These are phyloP conservation scores for Crithidia acanthocephali DNA, from an alignment of 208 protist species.

Conservation along the genomic window DNA sequence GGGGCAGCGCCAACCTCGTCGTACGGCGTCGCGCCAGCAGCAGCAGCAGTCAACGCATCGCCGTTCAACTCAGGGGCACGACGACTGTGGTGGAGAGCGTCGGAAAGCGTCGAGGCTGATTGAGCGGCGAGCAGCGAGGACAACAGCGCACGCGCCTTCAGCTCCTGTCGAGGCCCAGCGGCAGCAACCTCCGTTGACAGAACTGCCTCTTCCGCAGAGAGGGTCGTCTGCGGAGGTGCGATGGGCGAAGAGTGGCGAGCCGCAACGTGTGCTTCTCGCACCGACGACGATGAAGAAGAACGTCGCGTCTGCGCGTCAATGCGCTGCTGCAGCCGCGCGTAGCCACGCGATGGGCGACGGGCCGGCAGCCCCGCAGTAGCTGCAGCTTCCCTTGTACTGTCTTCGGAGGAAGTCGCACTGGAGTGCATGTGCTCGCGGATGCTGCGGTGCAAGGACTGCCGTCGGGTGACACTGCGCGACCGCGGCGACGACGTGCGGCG, in stretches of 20 bases:
- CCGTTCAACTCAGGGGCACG: no score
- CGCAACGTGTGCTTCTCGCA: background rate
- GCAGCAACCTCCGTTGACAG: background rate
- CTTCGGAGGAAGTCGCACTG: background rate
- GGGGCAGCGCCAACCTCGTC: background rate
- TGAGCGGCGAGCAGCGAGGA: conserved; percentile 8
- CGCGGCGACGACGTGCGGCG: background rate
- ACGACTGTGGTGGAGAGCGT: no score
- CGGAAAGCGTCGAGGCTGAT: background rate
- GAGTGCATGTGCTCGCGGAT: background rate
- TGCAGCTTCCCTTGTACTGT: background rate
- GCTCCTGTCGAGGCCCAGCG: background rate
- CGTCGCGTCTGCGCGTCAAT: background rate
- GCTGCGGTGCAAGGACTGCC: background rate
- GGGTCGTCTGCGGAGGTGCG: background rate
- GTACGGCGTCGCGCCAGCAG: background rate
- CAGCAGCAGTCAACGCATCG: no score
- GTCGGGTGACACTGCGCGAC: background rate
- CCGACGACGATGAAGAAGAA: background rate
- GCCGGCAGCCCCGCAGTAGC: background rate
- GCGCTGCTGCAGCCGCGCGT: conserved; percentile 1
- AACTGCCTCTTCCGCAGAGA: background rate
- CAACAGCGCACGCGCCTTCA: conserved; percentile 1
- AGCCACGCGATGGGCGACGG: conserved; percentile 4
- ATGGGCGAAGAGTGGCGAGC: background rate